Percentiles rank a stretch among this genome's conserved stretches.
Conservation (phyloP, 208 protist species). For the Crithidia brevicula region DNA sequence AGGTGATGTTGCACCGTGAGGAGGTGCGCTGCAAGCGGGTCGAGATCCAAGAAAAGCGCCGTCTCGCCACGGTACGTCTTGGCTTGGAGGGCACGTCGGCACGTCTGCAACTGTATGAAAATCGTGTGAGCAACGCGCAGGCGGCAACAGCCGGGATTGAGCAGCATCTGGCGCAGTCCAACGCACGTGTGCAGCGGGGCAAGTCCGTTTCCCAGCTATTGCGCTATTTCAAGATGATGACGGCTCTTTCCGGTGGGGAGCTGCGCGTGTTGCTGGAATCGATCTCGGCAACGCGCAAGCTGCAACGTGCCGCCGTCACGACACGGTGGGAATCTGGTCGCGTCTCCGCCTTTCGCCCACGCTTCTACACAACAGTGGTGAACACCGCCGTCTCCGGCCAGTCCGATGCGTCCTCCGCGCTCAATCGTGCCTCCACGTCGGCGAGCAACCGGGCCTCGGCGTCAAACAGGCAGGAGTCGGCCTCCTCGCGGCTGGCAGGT, state of each 20-base stretch:
- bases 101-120: constrained; percentile 79
- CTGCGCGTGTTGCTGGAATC: constrained; percentile 55
- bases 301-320: constrained; percentile 66
- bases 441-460: background rate
- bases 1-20: constrained; percentile 38
- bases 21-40: constrained; percentile 76
- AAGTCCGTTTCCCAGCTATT: constrained; percentile 76
- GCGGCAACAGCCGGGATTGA: constrained; percentile 87
- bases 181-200: constrained; percentile 78
- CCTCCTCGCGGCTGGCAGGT: constrained; percentile 4
- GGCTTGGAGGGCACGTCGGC: constrained; percentile 80
- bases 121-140: constrained; percentile 82
- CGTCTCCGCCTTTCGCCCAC: constrained; percentile 64
- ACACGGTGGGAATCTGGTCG: constrained; percentile 55
- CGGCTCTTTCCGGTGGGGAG: constrained; percentile 42
- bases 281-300: constrained; percentile 60
- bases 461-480: background rate
- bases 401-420: background rate
- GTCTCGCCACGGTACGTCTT: constrained; percentile 72
- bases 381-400: constrained; percentile 10
- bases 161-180: constrained; percentile 84
- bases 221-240: constrained; percentile 79
- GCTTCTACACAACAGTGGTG: constrained; percentile 60
- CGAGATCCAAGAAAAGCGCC: constrained; percentile 74
- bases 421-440: constrained; percentile 4